phyloP scores from a whole-genome alignment of 2,329 filamentous ascomycete species.

The Aspergillus terreus region DNA sequence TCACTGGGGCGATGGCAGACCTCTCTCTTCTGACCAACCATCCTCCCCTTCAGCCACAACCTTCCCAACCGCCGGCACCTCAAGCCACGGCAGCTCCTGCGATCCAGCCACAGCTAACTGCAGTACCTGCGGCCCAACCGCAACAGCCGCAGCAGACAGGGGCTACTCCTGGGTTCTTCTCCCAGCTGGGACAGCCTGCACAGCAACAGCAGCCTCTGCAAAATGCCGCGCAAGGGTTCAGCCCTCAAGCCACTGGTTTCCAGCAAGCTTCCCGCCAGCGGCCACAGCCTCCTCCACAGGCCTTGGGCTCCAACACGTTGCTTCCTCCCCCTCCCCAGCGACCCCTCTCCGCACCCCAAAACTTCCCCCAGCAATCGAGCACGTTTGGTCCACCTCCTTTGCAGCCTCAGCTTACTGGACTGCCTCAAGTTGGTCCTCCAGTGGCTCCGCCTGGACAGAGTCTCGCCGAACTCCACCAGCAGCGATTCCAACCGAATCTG shows the following conservation, averaged over 20 bases:
- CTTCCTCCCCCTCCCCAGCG: conserved; percentile 75
- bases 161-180: conserved; percentile 49
- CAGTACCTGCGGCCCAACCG: conserved; percentile 27
- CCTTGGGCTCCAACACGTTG: conserved; percentile 58
- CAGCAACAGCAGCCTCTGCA: conserved; percentile 19
- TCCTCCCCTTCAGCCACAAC: conserved; percentile 52
- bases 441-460: conserved; percentile 73
- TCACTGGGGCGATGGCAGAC: conserved; percentile 69
- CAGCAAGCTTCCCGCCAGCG: conserved; percentile 57
- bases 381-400: conserved; percentile 70
- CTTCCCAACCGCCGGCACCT: conserved; percentile 39
- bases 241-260: conserved; percentile 37
- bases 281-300: conserved; percentile 68
- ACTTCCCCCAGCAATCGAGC: conserved; percentile 66
- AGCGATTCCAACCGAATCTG: conserved; percentile 57
- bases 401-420: conserved; percentile 79
- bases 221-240: conserved; percentile 21
- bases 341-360: conserved; percentile 82
- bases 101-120: conserved; percentile 37
- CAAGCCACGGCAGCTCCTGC: conserved; percentile 39
- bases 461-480: conserved; percentile 67
- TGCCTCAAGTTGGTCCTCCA: conserved; percentile 53
- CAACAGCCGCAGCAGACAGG: conserved; percentile 45
- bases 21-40: conserved; percentile 56
- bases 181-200: conserved; percentile 40